These are phyloP conservation scores for Poa annua DNA, from an alignment of 176 grass and related monocot genomes.

Conservation along the genomic window DNA sequence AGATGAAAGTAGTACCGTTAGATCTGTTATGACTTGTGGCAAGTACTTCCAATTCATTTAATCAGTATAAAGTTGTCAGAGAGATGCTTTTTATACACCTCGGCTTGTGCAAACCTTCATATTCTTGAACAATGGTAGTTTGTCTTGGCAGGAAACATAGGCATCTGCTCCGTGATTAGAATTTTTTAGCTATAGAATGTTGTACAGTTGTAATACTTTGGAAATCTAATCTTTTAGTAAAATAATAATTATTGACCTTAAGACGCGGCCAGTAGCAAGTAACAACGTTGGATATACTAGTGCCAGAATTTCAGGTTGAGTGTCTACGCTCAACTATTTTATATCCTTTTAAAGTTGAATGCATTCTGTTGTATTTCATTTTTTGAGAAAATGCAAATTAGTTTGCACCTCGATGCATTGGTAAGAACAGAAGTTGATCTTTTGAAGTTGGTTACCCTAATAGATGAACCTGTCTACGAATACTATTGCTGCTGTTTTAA, in stretches of 20 bases:
- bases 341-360: constrained; percentile 36
- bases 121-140: neutral
- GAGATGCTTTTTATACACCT: neutral
- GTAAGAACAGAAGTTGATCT: too few relatives aligned
- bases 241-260: neutral
- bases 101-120: neutral
- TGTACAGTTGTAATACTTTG: neutral
- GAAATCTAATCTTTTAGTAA: neutral
- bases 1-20: neutral
- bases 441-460: too few relatives aligned
- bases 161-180: neutral
- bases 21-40: neutral
- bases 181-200: neutral
- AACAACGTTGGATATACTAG: neutral
- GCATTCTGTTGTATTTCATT: neutral
- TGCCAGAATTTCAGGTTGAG: constrained; percentile 19
- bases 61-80: neutral
- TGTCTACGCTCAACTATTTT: neutral
- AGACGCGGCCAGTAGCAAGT: neutral
- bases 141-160: neutral
- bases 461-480: too few relatives aligned
- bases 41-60: neutral
- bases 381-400: too few relatives aligned
- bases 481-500: neutral
- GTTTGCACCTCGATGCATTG: too few relatives aligned